Evolutionary conservation across 2,329 filamentous ascomycete genomes (phyloP).

Genomic region (Trichophyton schoenleinii): DNA sequence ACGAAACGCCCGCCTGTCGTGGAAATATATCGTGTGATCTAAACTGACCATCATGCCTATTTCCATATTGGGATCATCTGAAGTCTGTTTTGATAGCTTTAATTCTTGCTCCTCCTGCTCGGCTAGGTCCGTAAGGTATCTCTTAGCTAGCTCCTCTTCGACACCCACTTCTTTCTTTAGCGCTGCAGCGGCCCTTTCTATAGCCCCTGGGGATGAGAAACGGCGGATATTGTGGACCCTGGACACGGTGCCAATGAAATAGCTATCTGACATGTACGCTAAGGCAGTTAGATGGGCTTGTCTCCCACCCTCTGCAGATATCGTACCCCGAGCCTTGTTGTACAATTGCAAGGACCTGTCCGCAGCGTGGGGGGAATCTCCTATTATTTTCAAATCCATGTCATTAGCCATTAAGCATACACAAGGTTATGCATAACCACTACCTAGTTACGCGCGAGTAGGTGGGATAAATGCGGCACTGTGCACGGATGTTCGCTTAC

Average conservation of each 20-base stretch:
- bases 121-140: constrained; percentile 31
- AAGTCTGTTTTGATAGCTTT: constrained; percentile 7
- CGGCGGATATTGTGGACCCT: constrained; percentile 71
- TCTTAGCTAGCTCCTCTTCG: constrained; percentile 29
- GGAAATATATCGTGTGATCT: constrained; percentile 42
- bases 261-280: constrained; percentile 85
- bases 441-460: too few species aligned
- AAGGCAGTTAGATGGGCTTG: constrained; percentile 75
- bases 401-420: not conserved
- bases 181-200: constrained; percentile 27
- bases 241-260: constrained; percentile 81
- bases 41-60: constrained; percentile 42
- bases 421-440: not conserved
- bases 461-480: not conserved
- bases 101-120: constrained; percentile 32
- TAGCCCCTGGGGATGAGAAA: constrained; percentile 44
- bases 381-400: constrained; percentile 16
- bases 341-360: constrained; percentile 54
- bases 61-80: constrained; percentile 20
- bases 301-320: constrained; percentile 60
- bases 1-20: constrained; percentile 36
- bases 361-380: constrained; percentile 40
- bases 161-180: constrained; percentile 34
- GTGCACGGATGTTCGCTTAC: constrained; percentile 20
- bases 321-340: constrained; percentile 45